These are phyloP conservation scores for Leptomonas seymouri DNA, from an alignment of 208 protist species.

Conservation along the genomic window DNA sequence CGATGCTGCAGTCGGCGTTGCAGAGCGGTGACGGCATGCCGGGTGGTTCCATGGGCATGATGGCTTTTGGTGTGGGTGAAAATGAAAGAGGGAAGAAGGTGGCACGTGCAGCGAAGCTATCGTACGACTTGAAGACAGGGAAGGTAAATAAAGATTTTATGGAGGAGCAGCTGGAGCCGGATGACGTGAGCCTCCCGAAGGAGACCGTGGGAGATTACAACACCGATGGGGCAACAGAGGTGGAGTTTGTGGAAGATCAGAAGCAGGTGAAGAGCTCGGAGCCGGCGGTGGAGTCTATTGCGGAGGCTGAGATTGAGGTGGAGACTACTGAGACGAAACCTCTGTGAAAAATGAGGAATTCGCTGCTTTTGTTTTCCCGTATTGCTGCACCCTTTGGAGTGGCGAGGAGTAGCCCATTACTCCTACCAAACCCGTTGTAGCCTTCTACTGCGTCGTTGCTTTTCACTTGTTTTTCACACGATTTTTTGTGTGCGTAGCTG, in stretches of 20 bases:
- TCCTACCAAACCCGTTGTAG: no score
- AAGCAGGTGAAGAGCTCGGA: slow-evolving; percentile 14
- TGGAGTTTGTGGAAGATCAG: slow-evolving; percentile 81
- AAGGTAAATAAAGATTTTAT: slow-evolving; percentile 88
- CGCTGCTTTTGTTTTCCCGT: no score
- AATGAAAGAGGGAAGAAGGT: slow-evolving; percentile 93
- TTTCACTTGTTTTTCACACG: no score
- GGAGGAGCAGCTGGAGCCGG: slow-evolving; percentile 86
- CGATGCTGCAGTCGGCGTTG: slow-evolving; percentile 71
- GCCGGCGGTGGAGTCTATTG: slow-evolving; percentile 33
- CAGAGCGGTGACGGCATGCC: slow-evolving; percentile 64
- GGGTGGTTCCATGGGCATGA: slow-evolving; percentile 76
- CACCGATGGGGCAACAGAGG: slow-evolving; percentile 76
- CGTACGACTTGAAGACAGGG: slow-evolving; percentile 78
- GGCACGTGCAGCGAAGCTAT: slow-evolving; percentile 73
- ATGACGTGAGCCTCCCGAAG: slow-evolving; percentile 79
- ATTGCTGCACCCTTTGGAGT: no score
- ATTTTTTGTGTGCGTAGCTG: no score
- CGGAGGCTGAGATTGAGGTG: slow-evolving; percentile 46
- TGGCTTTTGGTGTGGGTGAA: slow-evolving; percentile 90
- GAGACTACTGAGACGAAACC: slow-evolving; percentile 30
- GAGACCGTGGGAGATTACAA: slow-evolving; percentile 82
- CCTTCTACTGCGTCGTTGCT: no score
- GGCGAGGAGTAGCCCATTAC: no score
- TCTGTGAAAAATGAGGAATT: background rate